Evolutionary conservation across 164 flowering plant species (phyloP), one percentile per base, ranked within the genome.

Genomic region (Aristolochia contorta): DNA sequence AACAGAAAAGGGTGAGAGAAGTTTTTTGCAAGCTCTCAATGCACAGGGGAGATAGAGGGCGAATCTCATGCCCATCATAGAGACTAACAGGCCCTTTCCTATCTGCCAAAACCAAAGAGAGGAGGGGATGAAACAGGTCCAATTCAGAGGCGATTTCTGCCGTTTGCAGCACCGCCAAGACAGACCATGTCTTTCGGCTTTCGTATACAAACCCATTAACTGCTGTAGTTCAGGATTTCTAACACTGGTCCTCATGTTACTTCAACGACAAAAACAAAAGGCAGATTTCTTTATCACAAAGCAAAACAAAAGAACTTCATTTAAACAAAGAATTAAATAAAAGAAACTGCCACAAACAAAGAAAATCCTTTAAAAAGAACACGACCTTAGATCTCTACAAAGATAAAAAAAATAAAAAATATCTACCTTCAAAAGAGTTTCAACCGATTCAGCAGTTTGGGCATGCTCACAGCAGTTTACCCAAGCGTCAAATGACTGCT

Each of bases 381-480:
- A 37, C 43, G 0, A 37, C 43, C 43, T 37, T 37, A 37, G 43
- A 37, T 6, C 9, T 37, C 43, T 37, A 6, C 12, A 37, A 10
- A 0, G 43, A 6, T 4, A 37, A 37, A 37, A 24, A 27, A 2
- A n/a, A n/a, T n/a, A n/a, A 47, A 45, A 63, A 24, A 24, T 2
- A 21, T 9, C 9, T 78, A 91, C 99, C 95, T 94, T 89, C 63
- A 68, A 85, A 53, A 88, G 80, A 64, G 76, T 61, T 74, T 94
- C 99, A 68, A 94, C 64, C 1, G 77, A 62, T 74, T 84, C 95
- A 51, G 99, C 97, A 81, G 81, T 84, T 33, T 72, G 55, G 30
- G 93, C 91, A 69, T 72, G 77, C 60, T 75, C 77, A 74, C 97
- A 94, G 25, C 64, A 74, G 45, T 76, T 70, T 37, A 41, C 58